A percentile compares a stretch with the other conserved stretches of the same genome.
Evolutionary conservation across 805 yeast species (phyloP).

Genomic region (Starmerella vitae): DNA sequence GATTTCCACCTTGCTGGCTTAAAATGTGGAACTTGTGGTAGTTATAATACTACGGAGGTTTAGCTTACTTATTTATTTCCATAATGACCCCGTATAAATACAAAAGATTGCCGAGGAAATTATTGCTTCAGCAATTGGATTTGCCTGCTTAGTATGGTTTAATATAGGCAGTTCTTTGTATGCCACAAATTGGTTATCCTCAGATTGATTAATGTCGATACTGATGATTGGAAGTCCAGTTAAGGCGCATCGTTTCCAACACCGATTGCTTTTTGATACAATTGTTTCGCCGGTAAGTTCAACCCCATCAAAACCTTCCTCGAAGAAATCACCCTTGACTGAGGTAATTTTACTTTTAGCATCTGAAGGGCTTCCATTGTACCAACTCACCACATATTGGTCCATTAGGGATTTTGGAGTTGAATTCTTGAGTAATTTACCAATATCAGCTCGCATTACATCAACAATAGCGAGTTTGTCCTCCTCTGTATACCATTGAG

Average conservation of each 20-base stretch:
- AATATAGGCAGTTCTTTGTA: conserved; percentile 1
- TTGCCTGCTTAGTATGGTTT: not conserved
- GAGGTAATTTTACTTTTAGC: not conserved
- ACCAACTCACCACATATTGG: conserved; percentile 4
- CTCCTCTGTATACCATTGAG: conserved; percentile 3
- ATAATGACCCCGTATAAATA: conserved; percentile 9
- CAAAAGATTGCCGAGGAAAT: conserved; percentile 11
- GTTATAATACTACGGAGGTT: conserved; percentile 53
- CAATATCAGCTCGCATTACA: conserved; percentile 5
- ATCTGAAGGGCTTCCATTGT: not conserved
- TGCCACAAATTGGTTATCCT: conserved; percentile 8
- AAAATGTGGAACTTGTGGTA: conserved; percentile 72
- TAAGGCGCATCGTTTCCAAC: conserved; percentile 17
- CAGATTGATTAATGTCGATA: conserved; percentile 7
- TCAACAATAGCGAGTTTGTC: not conserved
- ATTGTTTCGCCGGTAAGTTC: not conserved
- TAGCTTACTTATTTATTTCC: conserved; percentile 6
- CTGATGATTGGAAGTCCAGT: conserved; percentile 15
- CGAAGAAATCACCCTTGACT: conserved; percentile 8
- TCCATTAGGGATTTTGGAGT: conserved; percentile 3
- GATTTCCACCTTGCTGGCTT: conserved; percentile 74
- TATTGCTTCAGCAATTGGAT: conserved; percentile 7
- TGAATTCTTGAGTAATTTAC: not conserved
- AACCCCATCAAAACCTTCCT: conserved; percentile 4
- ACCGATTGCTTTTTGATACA: conserved; percentile 2